phyloP scores from a whole-genome alignment of 1,284 basidiomycete genomes.

The Cryptococcus hybrid region DNA sequence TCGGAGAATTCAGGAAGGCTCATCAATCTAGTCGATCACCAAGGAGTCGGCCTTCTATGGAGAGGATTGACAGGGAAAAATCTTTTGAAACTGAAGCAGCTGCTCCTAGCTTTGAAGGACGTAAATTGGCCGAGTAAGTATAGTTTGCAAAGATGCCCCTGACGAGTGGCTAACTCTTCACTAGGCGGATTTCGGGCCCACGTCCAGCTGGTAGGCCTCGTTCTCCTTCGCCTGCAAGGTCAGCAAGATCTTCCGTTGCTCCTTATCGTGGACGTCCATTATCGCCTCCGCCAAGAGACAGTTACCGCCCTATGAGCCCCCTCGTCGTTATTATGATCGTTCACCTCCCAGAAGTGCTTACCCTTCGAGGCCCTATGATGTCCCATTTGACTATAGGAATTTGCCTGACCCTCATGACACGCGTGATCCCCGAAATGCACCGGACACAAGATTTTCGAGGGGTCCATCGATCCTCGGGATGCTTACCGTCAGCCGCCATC shows the following conservation, averaged over 20 bases:
- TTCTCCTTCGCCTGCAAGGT: slow-evolving; percentile 6
- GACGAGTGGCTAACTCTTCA: neutral
- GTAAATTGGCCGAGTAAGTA: slow-evolving; percentile 7
- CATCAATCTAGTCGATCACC: neutral
- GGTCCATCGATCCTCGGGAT: neutral
- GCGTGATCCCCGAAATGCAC: neutral
- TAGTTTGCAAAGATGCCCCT: neutral
- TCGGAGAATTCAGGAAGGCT: neutral
- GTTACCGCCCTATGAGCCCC: slow-evolving; percentile 2
- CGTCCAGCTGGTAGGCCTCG: slow-evolving; percentile 2
- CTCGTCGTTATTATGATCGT: slow-evolving; percentile 9
- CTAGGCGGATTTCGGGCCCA: slow-evolving; percentile 3
- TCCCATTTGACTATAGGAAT: neutral
- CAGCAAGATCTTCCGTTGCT: neutral
- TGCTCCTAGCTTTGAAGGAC: neutral
- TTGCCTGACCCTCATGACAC: neutral
- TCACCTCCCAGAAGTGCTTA: neutral
- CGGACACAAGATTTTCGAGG: neutral
- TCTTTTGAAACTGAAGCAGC: neutral
- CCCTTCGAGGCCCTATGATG: neutral
- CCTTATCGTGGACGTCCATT: neutral
- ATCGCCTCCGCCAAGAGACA: neutral
- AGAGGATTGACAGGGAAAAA: neutral
- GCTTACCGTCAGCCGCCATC: slow-evolving; percentile 1
- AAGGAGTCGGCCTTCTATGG: neutral